Conservation (phyloP, 1,284 basidiomycete genomes). For the Leucoagaricus sp. region DNA sequence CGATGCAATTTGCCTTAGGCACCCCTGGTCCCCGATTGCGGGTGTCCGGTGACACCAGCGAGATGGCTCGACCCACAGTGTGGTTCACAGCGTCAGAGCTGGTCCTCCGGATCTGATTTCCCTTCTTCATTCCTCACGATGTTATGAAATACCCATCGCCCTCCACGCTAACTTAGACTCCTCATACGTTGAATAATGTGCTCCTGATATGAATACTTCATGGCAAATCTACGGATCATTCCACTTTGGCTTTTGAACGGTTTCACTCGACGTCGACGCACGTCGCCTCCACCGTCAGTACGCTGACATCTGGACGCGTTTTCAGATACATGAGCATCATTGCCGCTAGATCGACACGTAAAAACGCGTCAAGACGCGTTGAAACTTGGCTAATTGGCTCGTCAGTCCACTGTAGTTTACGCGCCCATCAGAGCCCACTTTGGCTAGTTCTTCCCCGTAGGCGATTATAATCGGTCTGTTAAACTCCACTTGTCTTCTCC, state of each 20-base stretch:
- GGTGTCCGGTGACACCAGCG: conserved; percentile 3
- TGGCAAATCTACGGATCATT: conserved; percentile 36
- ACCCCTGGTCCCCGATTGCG: conserved; percentile 14
- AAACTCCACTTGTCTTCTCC: background rate
- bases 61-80: conserved; percentile 3
- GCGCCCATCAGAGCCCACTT: background rate
- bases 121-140: conserved; percentile 4
- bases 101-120: conserved; percentile 8
- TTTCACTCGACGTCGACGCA: conserved; percentile 13
- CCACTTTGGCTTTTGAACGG: conserved; percentile 3
- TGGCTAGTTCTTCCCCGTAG: background rate
- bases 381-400: conserved; percentile 28
- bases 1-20: background rate
- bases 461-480: background rate
- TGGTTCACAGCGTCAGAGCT: background rate
- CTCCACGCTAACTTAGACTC: background rate
- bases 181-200: background rate
- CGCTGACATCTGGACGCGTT: conserved; percentile 25
- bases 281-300: conserved; percentile 15
- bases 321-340: conserved; percentile 7
- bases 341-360: conserved; percentile 23
- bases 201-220: conserved; percentile 16
- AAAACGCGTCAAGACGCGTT: conserved; percentile 48
- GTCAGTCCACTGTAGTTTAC: background rate
- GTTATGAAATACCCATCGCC: background rate